Conservation (phyloP, 768 basidiomycete genomes). For the Hortiboletus campestris region DNA sequence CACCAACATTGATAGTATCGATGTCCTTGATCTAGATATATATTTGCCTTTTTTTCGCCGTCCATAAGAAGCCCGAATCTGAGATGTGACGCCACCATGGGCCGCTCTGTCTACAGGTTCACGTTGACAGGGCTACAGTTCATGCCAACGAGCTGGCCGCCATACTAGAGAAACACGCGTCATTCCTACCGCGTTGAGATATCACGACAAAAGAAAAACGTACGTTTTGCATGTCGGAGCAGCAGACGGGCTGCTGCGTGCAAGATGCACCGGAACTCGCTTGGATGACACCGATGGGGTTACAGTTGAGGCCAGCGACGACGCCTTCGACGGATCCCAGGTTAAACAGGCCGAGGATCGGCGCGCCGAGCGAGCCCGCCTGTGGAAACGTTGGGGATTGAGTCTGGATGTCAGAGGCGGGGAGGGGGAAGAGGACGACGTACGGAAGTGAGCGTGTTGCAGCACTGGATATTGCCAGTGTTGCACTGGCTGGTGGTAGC, state of each 20-base stretch:
- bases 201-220: background rate
- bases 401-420: background rate
- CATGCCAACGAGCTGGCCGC: background rate
- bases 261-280: background rate
- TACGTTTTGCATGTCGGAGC: background rate
- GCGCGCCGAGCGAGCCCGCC: background rate
- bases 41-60: background rate
- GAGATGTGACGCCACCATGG: background rate
- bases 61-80: background rate
- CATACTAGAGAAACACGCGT: slow-evolving; percentile 1
- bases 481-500: slow-evolving; percentile 7
- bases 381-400: background rate
- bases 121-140: slow-evolving; percentile 10
- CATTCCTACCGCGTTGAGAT: background rate
- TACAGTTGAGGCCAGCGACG: background rate
- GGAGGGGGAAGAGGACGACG: background rate
- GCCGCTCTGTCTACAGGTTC: background rate
- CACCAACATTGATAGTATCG: background rate
- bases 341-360: background rate
- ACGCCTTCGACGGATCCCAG: background rate
- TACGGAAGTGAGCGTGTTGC: background rate
- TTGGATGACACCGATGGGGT: background rate
- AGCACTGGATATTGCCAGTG: slow-evolving; percentile 11
- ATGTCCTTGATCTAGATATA: background rate
- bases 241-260: slow-evolving; percentile 8